Base-by-base conservation (phyloP, 2,329 filamentous ascomycete genomes). In the Sclerotinia glacialis region DNA sequence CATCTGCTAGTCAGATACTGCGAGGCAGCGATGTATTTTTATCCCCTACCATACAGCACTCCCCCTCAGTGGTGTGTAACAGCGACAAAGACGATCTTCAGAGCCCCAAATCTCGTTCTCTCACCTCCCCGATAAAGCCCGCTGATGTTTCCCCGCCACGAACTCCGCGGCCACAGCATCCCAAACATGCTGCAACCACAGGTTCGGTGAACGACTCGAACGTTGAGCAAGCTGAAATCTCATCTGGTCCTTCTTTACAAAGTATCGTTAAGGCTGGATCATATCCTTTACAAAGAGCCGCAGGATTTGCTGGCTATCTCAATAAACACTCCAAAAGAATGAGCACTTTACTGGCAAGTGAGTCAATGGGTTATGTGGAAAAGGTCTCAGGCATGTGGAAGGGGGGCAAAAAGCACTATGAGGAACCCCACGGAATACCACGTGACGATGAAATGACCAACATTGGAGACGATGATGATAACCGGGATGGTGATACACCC, bases 331-430 rank as follows among this genome's bases (percentile, higher is more conserved):
- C 92, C 28, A 90, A 91, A 71, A 87, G 87, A 44, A 91, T 98
- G 87, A 92, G 91, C 68, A 91, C 83, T 37, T 80, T 96, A 11
- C 80, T 98, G 55, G 91, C 94, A 8, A 92, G 89, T 0, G 93
- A 97, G 77, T 96, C 94, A 0, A 96, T 97, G 88, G 93, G 92
- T 1, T 98, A 98, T 75, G 89, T 97, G 42, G 93, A 96, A 75
- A 98, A 97, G 77, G 93, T 98, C 0, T 96, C 94, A 0, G 94
- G 93, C 47, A 98, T 98, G 91, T 95, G 95, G 87, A 91, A 93
- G 71, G 95, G 95, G 44, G 92, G 92, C 16, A 89, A 89, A 72
- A 93, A 89, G 73, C 94, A 98, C 78, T 99, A 98, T 74, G 88
- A 89, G 60, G 90, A 86, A 53, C 82, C 82, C 2, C 77, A 79